Percentiles rank a stretch among this genome's conserved stretches.
phyloP scores from a whole-genome alignment of 1,284 basidiomycete species.

The Heliocybe sulcata region DNA sequence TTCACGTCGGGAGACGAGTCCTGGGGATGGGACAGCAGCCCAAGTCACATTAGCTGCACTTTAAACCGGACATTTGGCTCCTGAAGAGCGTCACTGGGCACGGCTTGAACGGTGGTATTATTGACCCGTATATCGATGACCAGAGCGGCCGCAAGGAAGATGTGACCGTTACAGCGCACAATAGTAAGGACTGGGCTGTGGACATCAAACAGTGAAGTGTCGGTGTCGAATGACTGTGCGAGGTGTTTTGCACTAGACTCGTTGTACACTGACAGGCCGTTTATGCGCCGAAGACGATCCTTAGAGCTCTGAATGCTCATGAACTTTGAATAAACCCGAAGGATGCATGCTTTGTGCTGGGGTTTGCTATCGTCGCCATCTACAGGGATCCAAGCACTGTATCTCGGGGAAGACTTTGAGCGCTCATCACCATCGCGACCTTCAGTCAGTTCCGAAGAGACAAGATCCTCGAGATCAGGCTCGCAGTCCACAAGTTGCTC shows the following conservation, averaged over 20 bases:
- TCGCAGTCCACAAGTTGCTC: background rate
- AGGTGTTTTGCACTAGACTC: background rate
- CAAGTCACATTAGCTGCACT: background rate
- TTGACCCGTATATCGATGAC: background rate
- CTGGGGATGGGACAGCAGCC: background rate
- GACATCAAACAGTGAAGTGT: background rate
- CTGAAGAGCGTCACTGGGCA: background rate
- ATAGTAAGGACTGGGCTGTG: background rate
- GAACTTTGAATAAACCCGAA: background rate
- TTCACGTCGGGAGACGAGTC: background rate
- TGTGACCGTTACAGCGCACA: background rate
- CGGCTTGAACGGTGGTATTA: background rate
- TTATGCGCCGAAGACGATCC: background rate
- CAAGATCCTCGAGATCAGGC: background rate
- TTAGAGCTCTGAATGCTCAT: background rate
- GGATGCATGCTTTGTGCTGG: background rate
- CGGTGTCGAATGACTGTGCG: background rate
- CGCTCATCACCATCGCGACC: background rate
- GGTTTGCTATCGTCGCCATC: background rate
- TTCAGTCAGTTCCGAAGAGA: background rate
- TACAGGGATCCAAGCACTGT: background rate
- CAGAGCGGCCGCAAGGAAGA: slow-evolving; percentile 2
- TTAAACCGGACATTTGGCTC: background rate
- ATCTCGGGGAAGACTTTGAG: background rate
- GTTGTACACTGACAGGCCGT: background rate